phyloP scores from a whole-genome alignment of 768 basidiomycete genomes.

The Suillus decipiens region DNA sequence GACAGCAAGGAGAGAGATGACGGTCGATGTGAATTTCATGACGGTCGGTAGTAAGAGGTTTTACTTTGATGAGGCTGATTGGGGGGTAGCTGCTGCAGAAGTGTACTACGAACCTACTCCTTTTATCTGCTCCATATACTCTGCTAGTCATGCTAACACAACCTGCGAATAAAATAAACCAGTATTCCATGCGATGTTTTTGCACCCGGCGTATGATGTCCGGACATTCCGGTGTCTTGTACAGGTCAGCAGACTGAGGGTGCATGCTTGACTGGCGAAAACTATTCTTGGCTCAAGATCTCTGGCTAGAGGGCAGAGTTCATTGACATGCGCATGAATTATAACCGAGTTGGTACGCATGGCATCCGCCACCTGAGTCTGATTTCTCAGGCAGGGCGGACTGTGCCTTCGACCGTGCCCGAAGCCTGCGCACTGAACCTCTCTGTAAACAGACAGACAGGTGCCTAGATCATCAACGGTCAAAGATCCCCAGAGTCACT shows the following conservation, averaged over 20 bases:
- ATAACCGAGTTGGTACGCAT: not conserved
- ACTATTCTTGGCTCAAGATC: slow-evolving; percentile 11
- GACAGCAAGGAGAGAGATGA: slow-evolving; percentile 14
- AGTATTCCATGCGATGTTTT: slow-evolving; percentile 2
- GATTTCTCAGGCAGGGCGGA: slow-evolving; percentile 7
- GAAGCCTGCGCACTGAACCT: not conserved
- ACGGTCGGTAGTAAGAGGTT: not conserved
- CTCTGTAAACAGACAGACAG: not conserved
- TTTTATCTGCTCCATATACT: slow-evolving; percentile 19
- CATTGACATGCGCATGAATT: not conserved
- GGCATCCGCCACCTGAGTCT: not conserved
- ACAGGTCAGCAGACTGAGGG: slow-evolving; percentile 13
- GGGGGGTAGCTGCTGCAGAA: slow-evolving; percentile 2
- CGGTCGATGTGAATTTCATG: slow-evolving; percentile 30
- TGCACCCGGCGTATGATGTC: slow-evolving; percentile 4
- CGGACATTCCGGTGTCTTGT: not conserved
- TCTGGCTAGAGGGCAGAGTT: not conserved
- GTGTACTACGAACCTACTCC: not conserved
- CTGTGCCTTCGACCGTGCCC: not conserved
- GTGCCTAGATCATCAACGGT: not conserved
- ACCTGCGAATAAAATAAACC: not conserved
- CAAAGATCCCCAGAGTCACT: not conserved
- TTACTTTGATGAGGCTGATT: not conserved
- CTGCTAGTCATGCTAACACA: not conserved
- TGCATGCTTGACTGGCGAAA: not conserved